Base-by-base conservation (phyloP, 345 rosid genomes). In the Arabidopsis arenosa region DNA sequence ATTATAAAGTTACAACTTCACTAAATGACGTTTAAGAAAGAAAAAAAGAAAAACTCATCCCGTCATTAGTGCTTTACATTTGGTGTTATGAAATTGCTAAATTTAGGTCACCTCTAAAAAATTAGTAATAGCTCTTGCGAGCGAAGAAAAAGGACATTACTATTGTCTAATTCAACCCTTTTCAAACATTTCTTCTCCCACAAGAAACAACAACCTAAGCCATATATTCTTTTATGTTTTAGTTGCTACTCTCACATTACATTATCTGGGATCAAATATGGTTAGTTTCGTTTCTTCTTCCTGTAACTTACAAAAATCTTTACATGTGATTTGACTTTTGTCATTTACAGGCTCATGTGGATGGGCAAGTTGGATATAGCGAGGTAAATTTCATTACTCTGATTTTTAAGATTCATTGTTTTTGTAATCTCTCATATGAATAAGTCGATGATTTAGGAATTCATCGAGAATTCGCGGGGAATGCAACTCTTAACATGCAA, bases 401-500 rank as follows among this genome's bases (percentile, higher is more conserved):
- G 18, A n/a, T 61, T 41, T 41, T 37, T 36, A 70, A 68, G 51
- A 54, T 52, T 44, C 35, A 57, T 51, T 52, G 32, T 33, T 9
- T 49, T 59, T 8, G 7, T 49, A 37, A 40, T 61, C 2, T 3
- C 32, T 43, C 53, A 5, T 33, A 75, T 49, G 36, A 75, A 28
- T 17, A 36, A 33, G 33, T 67, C 17, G 3, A 28, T 40, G 28
- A 15, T 48, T 61, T 77, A 94, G 96, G 93, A 81, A 15, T 86
- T 72, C 44, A 48, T 90, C 4, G 6, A 45, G 63, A 91, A 90
- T 79, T 77, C 95, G 11, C 57, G 92, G 77, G 90, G 93, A 45
- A 43, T 77, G 72, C 81, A 91, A 83, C 92, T 94, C 36, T 88
- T 92, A 77, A 89, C 97, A 0, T 92, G 98, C 77, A 76, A 80